Base-by-base conservation (phyloP, 1,284 basidiomycete species). In the Exsudoporus floridanus region DNA sequence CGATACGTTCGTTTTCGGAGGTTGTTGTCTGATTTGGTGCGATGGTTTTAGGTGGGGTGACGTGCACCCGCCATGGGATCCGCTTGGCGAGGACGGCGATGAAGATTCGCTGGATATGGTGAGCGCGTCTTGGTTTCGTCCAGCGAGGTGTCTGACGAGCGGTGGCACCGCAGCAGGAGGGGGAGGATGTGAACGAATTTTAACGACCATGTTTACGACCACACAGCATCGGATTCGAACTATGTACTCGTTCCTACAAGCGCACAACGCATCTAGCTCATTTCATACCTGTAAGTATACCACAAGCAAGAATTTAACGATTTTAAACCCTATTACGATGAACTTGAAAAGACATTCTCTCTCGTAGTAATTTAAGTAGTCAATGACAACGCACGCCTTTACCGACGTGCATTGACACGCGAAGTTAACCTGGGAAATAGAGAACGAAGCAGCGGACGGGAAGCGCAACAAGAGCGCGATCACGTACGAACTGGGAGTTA, bases 31-130 rank as follows among this genome's bases (percentile, higher is more conserved):
- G 27, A 42, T 19, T 14, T 10, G 23, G 23, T n/a, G 16, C 4
- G 38, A 12, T 8, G 23, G 12, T 13, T 25, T 19, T 28, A 69
- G 63, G 18, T 68, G 65, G 67, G n/a, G 10, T 6, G 61, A 65
- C 7, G 56, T 19, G 3, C 0, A 2, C 0, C 7, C 49, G 3
- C 63, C 65, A 2, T 65, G 63, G 63, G 49, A 57, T 1, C 63
- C 63, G 0, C 61, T 69, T 40, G 30, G 62, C 39, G 61, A 70
- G 4, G 65, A 69, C 7, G 64, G 67, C 14, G 47, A 52, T 5
- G 54, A 54, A 27, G 67, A 69, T 28, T 13, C 31, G 7, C 16
- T 65, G 2, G 30, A 52, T 0, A 5, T 61, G 41, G 63, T 57
- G 19, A 42, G 58, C 14, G 6, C 9, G 8, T n/a, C 13, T 14